phyloP scores from a whole-genome alignment of 2,329 filamentous ascomycete genomes.

The Pezicula neosporulosa region DNA sequence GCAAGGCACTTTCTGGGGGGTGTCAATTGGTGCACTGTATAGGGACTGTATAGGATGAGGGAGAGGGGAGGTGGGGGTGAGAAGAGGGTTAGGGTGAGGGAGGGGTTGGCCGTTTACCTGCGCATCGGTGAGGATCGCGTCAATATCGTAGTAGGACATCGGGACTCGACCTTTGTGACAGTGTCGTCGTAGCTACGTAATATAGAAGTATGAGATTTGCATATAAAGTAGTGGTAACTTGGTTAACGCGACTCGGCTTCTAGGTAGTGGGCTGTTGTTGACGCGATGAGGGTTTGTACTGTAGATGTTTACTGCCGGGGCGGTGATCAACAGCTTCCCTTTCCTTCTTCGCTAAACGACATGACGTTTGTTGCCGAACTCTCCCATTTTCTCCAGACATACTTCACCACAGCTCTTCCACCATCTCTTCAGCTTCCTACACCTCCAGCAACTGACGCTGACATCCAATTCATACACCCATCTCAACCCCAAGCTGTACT shows the following conservation, averaged over 20 bases:
- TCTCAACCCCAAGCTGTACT: background rate
- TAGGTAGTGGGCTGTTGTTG: too few species aligned
- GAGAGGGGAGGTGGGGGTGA: too few species aligned
- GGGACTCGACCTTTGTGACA: constrained; percentile 10
- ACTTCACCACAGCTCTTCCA: background rate
- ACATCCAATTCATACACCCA: background rate
- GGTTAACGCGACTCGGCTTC: too few species aligned
- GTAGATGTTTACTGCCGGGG: background rate
- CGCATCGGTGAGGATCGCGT: constrained; percentile 80
- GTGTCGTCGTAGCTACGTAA: background rate
- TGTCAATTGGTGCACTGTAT: background rate
- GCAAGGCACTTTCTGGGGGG: constrained; percentile 81
- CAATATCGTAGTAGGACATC: constrained; percentile 82
- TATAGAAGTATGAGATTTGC: background rate
- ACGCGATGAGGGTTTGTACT: background rate
- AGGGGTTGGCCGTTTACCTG: constrained; percentile 49
- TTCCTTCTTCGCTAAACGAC: too few species aligned
- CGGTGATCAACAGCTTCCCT: too few species aligned
- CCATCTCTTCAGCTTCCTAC: background rate
- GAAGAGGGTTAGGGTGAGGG: too few species aligned
- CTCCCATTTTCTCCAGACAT: constrained; percentile 1
- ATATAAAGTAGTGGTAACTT: too few species aligned
- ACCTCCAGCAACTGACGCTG: background rate
- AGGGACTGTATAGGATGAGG: too few species aligned
- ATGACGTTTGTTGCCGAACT: constrained; percentile 11